Percentiles rank a stretch among this genome's conserved stretches.
Conservation (phyloP, 2,329 filamentous ascomycete genomes). For the Fusarium sp. region DNA sequence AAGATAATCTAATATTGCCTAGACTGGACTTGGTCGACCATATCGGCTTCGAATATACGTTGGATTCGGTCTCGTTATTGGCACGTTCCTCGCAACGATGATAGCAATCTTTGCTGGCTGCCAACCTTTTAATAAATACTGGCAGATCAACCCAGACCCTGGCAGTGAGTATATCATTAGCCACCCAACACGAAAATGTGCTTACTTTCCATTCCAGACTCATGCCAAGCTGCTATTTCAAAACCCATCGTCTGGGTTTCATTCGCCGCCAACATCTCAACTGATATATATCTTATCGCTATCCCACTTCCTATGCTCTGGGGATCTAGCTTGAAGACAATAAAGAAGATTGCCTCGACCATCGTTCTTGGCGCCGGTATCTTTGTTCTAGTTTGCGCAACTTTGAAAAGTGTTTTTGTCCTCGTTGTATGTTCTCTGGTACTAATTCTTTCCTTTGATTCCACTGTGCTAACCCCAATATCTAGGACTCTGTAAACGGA, state of each 20-base stretch:
- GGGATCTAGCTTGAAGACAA: slow-evolving; percentile 51
- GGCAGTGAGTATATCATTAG: slow-evolving; percentile 58
- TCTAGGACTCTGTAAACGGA: slow-evolving; percentile 55
- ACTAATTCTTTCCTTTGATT: fast-evolving
- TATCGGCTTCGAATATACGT: slow-evolving; percentile 61
- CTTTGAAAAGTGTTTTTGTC: slow-evolving; percentile 56
- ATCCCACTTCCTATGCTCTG: slow-evolving; percentile 67
- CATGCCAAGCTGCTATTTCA: slow-evolving; percentile 63
- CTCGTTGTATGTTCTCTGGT: slow-evolving; percentile 48
- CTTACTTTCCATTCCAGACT: slow-evolving; percentile 49
- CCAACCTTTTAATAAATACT: slow-evolving; percentile 64
- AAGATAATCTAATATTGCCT: background rate
- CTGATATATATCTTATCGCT: slow-evolving; percentile 69
- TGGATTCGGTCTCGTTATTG: slow-evolving; percentile 62
- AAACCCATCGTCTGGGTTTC: slow-evolving; percentile 64
- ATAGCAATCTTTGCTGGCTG: slow-evolving; percentile 65
- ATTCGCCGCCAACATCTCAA: slow-evolving; percentile 64
- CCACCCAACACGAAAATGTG: too few relatives aligned
- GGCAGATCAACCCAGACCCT: slow-evolving; percentile 71
- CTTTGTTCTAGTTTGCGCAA: slow-evolving; percentile 56
- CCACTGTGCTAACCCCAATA: background rate
- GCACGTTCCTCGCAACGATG: slow-evolving; percentile 64
- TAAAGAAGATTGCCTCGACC: slow-evolving; percentile 56
- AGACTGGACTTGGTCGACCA: slow-evolving; percentile 56
- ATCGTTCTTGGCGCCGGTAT: slow-evolving; percentile 57